Base-by-base conservation (phyloP, 306 rosid genomes). In the Carpinus viminea region DNA sequence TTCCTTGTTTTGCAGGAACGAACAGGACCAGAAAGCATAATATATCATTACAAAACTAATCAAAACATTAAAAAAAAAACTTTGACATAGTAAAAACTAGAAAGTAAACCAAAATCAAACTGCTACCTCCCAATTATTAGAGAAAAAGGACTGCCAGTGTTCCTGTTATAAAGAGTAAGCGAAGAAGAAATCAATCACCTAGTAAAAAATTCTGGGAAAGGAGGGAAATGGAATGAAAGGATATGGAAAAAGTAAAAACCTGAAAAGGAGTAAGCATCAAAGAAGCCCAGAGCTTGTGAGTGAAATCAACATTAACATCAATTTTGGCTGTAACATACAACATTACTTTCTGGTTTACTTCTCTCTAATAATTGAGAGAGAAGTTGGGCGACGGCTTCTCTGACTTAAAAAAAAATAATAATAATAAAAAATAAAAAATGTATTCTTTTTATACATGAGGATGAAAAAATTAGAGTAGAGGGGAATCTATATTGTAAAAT, bases 281-380 rank as follows among this genome's bases (percentile, higher is more conserved):
- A 78, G 91, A 88, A 83, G 94, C 86, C 72, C 86, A 91, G 0
- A 89, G 86, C 85, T 91, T 91, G 87, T 93, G 97, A 83, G 97
- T 89, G 68, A 93, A 84, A 91, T 93, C 97, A 54, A 93, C 94
- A 75, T 93, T 91, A 28, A 93, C 97, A 82, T 91, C 98, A 88
- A 93, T 91, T 84, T 91, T 93, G 64, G 98, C 98, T 89, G 97
- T 75, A 41, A 85, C 38, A 7, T 57, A 74, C 53, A 43, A 43
- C n/a, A n/a, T n/a, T n/a, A n/a, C n/a, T n/a, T n/a, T n/a, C n/a
- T n/a, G n/a, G n/a, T n/a, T n/a, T n/a, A n/a, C n/a, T n/a, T n/a
- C n/a, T n/a, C n/a, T n/a, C n/a, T n/a, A n/a, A n/a, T n/a, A n/a
- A n/a, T n/a, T n/a, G n/a, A n/a, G n/a, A n/a, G n/a, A n/a, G n/a